Conservation (phyloP, 257 asterid species). For the Nicotiana obtusifolia region DNA sequence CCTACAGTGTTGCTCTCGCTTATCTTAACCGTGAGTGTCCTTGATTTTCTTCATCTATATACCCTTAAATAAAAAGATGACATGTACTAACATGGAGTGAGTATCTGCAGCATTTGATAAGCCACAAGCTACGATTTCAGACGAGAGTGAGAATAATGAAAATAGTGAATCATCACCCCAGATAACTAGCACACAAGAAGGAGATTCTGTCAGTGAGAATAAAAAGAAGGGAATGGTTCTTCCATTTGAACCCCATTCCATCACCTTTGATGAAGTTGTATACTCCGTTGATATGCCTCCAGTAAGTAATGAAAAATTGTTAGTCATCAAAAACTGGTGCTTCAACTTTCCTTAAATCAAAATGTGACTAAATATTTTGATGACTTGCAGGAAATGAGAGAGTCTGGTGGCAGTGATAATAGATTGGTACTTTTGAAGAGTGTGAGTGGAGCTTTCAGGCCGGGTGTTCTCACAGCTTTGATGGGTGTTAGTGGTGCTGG, state of each 20-base stretch:
- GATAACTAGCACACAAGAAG: constrained; percentile 6
- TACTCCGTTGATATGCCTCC: constrained; percentile 94
- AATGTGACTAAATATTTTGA: neutral
- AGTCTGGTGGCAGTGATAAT: constrained; percentile 37
- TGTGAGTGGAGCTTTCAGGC: constrained; percentile 64
- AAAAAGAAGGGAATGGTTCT: constrained; percentile 69
- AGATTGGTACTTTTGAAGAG: constrained; percentile 49
- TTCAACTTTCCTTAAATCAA: neutral
- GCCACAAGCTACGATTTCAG: constrained; percentile 40
- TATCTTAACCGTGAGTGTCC: constrained; percentile 49
- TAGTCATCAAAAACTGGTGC: neutral
- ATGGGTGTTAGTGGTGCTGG: constrained; percentile 86
- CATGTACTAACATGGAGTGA: neutral
- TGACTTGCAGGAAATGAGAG: constrained; percentile 56
- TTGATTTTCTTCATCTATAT: neutral
- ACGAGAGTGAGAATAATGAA: constrained; percentile 20
- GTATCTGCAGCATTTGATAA: constrained; percentile 50
- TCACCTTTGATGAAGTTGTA: constrained; percentile 64
- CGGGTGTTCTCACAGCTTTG: constrained; percentile 58
- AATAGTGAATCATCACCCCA: constrained; percentile 6
- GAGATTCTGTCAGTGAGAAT: constrained; percentile 26
- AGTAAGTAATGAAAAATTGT: constrained; percentile 22
- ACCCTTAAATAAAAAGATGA: neutral
- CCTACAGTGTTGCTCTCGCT: constrained; percentile 29
- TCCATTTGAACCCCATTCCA: constrained; percentile 87